Percentiles rank a stretch among this genome's conserved stretches.
Conservation (phyloP, 2,329 filamentous ascomycete species). For the Penicillium brasilianum region DNA sequence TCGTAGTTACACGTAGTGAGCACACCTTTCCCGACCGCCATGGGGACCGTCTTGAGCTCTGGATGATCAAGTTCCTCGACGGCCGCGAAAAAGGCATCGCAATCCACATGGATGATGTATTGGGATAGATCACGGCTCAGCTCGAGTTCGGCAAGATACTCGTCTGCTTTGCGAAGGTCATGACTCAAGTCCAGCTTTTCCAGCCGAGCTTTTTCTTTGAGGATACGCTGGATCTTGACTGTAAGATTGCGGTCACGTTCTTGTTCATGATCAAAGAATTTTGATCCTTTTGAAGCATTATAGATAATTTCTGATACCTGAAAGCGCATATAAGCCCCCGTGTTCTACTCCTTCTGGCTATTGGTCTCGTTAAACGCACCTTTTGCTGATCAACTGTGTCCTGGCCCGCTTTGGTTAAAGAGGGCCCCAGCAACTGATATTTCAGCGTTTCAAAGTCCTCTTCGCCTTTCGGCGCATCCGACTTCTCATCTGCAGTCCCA, state of each 20-base stretch:
- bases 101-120: slow-evolving; percentile 88
- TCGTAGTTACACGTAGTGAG: slow-evolving; percentile 82
- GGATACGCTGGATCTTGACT: slow-evolving; percentile 79
- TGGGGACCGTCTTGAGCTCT: slow-evolving; percentile 82
- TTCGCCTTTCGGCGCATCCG: slow-evolving; percentile 5
- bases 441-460: slow-evolving; percentile 71
- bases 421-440: slow-evolving; percentile 87
- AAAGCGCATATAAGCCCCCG: background rate
- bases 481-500: slow-evolving; percentile 21
- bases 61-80: slow-evolving; percentile 86
- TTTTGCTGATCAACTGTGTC: slow-evolving; percentile 91
- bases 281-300: slow-evolving; percentile 93
- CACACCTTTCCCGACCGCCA: slow-evolving; percentile 82
- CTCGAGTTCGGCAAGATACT: slow-evolving; percentile 80
- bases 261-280: slow-evolving; percentile 93
- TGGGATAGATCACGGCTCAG: slow-evolving; percentile 79
- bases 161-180: slow-evolving; percentile 77
- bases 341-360: no score
- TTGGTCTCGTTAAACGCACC: slow-evolving; percentile 48
- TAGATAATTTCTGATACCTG: slow-evolving; percentile 95
- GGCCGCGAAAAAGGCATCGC: slow-evolving; percentile 96
- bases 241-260: slow-evolving; percentile 80
- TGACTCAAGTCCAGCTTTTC: slow-evolving; percentile 75
- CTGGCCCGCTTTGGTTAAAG: slow-evolving; percentile 90
- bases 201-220: slow-evolving; percentile 74